Percentiles rank a stretch among this genome's conserved stretches.
These are phyloP conservation scores for Voacanga thouarsii DNA, from an alignment of 257 asterid species.

Conservation along the genomic window DNA sequence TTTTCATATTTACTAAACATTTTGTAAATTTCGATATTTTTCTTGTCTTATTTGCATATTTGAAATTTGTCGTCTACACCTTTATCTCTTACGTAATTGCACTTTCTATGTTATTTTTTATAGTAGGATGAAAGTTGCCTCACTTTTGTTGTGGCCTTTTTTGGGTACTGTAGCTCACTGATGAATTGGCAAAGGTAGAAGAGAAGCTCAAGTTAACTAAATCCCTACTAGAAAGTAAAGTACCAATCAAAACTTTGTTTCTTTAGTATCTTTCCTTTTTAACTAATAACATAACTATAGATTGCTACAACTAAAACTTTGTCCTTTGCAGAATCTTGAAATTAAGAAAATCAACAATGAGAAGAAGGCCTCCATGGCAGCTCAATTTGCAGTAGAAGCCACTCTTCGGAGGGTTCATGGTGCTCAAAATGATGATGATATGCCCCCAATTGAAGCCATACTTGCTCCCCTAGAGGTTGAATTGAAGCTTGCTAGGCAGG, in stretches of 20 bases:
- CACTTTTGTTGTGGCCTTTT: slow-evolving; percentile 1
- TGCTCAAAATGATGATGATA: slow-evolving; percentile 95
- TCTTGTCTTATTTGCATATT: no score
- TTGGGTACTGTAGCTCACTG: slow-evolving; percentile 55
- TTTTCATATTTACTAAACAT: no score
- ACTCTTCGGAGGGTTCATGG: slow-evolving; percentile 97
- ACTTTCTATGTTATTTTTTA: neutral
- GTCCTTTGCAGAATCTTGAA: slow-evolving; percentile 77
- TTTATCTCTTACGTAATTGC: no score
- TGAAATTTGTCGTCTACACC: no score
- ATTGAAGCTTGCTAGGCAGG: slow-evolving; percentile 92
- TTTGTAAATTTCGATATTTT: no score
- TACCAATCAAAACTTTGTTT: slow-evolving; percentile 24
- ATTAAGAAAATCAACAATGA: slow-evolving; percentile 93
- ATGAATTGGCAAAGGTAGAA: slow-evolving; percentile 76
- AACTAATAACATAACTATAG: neutral
- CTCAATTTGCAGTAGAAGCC: slow-evolving; percentile 99
- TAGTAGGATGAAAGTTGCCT: neutral
- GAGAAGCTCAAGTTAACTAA: slow-evolving; percentile 88
- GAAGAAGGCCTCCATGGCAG: slow-evolving; percentile 96
- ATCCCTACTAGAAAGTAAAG: slow-evolving; percentile 89
- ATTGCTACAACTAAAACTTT: slow-evolving; percentile 8
- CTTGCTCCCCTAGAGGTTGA: slow-evolving; percentile 98
- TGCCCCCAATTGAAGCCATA: slow-evolving; percentile 99
- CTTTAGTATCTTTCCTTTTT: slow-evolving; percentile 10